Evolutionary conservation across 225 moss, liverwort and hornwort species (phyloP).

Genomic region (Pseudoscleropodium purum): DNA sequence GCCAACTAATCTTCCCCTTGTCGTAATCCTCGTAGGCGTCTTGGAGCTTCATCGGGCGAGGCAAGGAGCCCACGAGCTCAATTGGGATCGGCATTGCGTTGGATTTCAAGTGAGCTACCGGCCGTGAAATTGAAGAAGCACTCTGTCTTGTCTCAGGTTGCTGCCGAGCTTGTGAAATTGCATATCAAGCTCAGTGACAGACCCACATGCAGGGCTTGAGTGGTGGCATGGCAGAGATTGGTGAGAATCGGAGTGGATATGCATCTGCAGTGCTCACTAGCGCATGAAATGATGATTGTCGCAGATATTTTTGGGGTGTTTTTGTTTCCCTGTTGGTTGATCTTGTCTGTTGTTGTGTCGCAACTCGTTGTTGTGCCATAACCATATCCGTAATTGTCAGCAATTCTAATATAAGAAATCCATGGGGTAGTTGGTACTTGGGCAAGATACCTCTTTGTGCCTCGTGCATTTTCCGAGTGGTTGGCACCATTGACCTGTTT

Average conservation of each 20-base stretch:
- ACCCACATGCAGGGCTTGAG: not conserved
- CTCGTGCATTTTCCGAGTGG: not conserved
- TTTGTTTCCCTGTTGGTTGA: not conserved
- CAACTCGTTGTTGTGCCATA: not conserved
- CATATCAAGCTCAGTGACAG: not conserved
- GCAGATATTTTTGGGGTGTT: not conserved
- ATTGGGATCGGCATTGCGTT: slow-evolving; percentile 30
- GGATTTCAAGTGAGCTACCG: not conserved
- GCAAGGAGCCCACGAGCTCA: slow-evolving; percentile 41
- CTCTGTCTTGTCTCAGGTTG: not conserved
- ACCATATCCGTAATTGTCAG: not conserved
- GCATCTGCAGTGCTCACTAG: not conserved
- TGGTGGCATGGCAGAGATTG: not conserved
- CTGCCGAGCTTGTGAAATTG: not conserved
- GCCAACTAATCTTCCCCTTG: slow-evolving; percentile 20
- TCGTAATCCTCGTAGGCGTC: slow-evolving; percentile 27
- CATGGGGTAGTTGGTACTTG: too few species aligned
- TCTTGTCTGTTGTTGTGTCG: not conserved
- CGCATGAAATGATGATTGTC: not conserved
- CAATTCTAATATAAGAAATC: not conserved
- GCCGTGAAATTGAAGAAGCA: not conserved
- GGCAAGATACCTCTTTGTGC: too few species aligned
- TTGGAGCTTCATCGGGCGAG: slow-evolving; percentile 30
- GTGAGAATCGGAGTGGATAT: not conserved
- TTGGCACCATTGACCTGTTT: not conserved